A percentile compares a stretch with the other conserved stretches of the same genome.
Conservation (phyloP, 2,329 filamentous ascomycete species). For the Orbilia javanica region DNA sequence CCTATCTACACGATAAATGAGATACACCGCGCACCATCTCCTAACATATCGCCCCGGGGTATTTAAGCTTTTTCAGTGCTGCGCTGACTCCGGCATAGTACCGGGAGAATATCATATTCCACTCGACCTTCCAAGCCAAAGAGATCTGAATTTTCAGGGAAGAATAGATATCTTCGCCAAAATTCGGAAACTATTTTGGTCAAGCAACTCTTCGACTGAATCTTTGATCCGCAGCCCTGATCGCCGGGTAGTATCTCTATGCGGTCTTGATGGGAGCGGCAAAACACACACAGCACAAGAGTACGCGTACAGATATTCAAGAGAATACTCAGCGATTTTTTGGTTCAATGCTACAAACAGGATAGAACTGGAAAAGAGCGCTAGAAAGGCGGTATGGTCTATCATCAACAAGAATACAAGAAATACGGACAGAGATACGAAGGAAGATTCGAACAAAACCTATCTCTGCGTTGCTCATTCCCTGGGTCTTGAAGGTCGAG, state of each 20-base stretch:
- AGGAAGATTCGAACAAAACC: background rate
- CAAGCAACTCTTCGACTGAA: background rate
- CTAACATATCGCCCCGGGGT: background rate
- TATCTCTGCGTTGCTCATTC: background rate
- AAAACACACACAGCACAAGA: constrained; percentile 22
- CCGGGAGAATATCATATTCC: background rate
- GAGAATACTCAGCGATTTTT: constrained; percentile 14
- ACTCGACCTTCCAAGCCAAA: background rate
- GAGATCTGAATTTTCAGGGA: constrained; percentile 10
- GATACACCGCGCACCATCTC: background rate
- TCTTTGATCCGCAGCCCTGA: background rate
- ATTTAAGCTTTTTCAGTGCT: background rate
- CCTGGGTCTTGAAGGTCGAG: background rate
- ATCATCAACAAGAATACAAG: background rate
- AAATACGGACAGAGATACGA: background rate
- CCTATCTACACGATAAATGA: background rate
- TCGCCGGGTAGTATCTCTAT: constrained; percentile 1
- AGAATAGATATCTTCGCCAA: background rate
- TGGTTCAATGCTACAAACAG: constrained; percentile 7
- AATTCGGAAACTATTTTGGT: background rate
- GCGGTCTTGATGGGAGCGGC: constrained; percentile 21
- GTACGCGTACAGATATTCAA: constrained; percentile 19
- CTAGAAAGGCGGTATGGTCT: background rate
- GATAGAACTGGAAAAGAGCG: constrained; percentile 3
- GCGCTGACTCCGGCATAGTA: background rate